Evolutionary conservation across 805 yeast genomes (phyloP).

Genomic region (Kuraishia ogatae): DNA sequence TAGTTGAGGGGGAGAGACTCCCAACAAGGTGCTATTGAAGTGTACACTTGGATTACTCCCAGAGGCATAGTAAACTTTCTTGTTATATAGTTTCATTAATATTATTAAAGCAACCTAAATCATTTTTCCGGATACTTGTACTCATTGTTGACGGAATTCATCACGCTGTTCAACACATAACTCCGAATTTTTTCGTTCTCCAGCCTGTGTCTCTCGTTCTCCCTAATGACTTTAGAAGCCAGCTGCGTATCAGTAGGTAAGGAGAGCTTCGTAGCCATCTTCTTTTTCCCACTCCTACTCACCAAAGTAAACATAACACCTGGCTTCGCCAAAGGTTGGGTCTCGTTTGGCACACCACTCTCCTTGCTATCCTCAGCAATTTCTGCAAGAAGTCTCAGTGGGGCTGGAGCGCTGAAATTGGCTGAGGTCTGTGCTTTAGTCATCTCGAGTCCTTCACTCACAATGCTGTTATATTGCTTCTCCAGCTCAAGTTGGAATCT

Average conservation of each 20-base stretch:
- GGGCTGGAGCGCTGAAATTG: conserved; percentile 19
- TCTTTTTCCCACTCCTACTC: conserved; percentile 43
- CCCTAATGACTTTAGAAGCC: conserved; percentile 41
- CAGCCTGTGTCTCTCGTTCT: conserved; percentile 37
- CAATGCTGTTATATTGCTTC: conserved; percentile 42
- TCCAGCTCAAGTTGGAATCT: conserved; percentile 46
- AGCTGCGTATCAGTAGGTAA: conserved; percentile 49
- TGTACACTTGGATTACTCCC: no score
- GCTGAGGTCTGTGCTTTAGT: conserved; percentile 21
- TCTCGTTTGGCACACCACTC: conserved; percentile 1
- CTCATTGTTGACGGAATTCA: not conserved
- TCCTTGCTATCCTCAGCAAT: not conserved
- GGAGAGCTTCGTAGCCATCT: conserved; percentile 31
- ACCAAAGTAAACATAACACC: conserved; percentile 36
- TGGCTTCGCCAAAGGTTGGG: not conserved
- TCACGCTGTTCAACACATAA: conserved; percentile 25
- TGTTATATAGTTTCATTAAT: not conserved
- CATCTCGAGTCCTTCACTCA: conserved; percentile 40
- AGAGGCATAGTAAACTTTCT: not conserved
- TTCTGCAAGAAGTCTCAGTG: not conserved
- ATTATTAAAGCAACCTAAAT: not conserved
- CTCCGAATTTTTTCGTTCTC: conserved; percentile 52
- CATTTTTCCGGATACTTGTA: not conserved
- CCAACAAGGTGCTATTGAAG: no score
- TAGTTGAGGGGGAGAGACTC: not conserved